A percentile compares a stretch with the other conserved stretches of the same genome.
These are phyloP conservation scores for Pythium biforme DNA, from an alignment of 352 stramenopile species.

Conservation along the genomic window DNA sequence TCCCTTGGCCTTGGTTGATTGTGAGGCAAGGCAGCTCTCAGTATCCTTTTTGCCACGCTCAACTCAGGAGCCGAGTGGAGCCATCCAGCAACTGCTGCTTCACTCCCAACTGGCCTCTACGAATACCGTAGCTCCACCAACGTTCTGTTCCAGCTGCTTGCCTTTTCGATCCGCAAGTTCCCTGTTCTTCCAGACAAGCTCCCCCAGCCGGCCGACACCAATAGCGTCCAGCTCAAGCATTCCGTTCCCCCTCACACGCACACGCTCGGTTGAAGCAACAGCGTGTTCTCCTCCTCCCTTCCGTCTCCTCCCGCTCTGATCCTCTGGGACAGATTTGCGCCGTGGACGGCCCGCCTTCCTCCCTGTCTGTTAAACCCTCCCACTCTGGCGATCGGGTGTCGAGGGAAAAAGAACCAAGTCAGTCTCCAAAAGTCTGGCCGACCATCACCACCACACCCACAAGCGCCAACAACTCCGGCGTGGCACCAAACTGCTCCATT, in stretches of 20 bases:
- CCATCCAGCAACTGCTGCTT: conserved; percentile 13
- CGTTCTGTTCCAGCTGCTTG: conserved; percentile 3
- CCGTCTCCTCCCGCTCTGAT: conserved; percentile 3
- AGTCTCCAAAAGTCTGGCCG: background rate
- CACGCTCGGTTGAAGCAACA: conserved; percentile 17
- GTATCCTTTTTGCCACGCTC: conserved; percentile 27
- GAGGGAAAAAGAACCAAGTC: conserved; percentile 12
- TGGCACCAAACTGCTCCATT: background rate
- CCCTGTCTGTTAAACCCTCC: conserved; percentile 14
- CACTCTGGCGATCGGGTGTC: conserved; percentile 13
- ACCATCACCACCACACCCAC: background rate
- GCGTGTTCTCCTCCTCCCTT: background rate
- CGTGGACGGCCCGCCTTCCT: background rate
- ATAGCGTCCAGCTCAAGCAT: background rate
- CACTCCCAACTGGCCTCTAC: conserved; percentile 7
- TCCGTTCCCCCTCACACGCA: too few species aligned
- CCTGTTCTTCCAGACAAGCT: conserved; percentile 3
- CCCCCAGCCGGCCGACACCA: background rate
- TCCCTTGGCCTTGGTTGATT: too few species aligned
- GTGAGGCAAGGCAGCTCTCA: conserved; percentile 2
- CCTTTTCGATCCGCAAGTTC: conserved; percentile 1
- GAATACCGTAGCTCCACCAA: conserved; percentile 1
- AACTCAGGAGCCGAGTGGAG: conserved; percentile 14
- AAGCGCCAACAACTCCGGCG: background rate
- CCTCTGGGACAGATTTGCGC: background rate